Percentiles rank a stretch among this genome's conserved stretches.
These are phyloP conservation scores for Skeletonema grethae DNA, from an alignment of 108 stramenopile genomes.

Conservation along the genomic window DNA sequence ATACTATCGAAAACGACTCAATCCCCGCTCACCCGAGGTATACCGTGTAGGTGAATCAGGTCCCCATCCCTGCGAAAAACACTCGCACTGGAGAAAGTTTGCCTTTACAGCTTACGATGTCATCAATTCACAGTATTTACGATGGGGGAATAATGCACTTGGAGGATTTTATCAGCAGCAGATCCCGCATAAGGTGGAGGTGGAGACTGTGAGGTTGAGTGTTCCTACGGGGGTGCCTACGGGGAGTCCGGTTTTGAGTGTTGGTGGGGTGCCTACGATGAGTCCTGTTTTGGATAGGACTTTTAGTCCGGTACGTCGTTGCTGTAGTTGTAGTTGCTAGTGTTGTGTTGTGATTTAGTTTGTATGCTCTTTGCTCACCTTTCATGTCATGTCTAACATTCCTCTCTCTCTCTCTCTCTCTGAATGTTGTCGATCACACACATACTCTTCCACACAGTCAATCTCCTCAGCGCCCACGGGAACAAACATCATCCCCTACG, in stretches of 20 bases:
- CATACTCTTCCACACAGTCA: slow-evolving; percentile 6
- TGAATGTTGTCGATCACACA: neutral
- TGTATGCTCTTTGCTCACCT: too few relatives aligned
- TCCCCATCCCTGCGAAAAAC: slow-evolving; percentile 35
- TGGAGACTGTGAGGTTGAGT: slow-evolving; percentile 33
- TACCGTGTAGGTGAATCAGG: slow-evolving; percentile 45
- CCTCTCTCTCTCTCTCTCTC: neutral
- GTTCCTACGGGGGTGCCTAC: neutral
- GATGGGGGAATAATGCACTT: slow-evolving; percentile 36
- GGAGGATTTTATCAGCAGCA: slow-evolving; percentile 26
- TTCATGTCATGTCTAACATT: neutral
- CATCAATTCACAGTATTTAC: slow-evolving; percentile 30
- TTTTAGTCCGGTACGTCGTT: neutral
- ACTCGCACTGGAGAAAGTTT: slow-evolving; percentile 44
- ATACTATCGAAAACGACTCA: slow-evolving; percentile 45
- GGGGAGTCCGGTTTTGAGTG: neutral
- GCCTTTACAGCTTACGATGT: slow-evolving; percentile 47
- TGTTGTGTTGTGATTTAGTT: too few relatives aligned
- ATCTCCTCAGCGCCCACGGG: slow-evolving; percentile 2
- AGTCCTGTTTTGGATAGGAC: neutral
- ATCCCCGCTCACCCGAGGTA: slow-evolving; percentile 31
- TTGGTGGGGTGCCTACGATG: neutral
- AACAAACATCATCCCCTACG: slow-evolving; percentile 19
- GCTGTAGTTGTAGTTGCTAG: too few relatives aligned
- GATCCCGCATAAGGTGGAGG: slow-evolving; percentile 25